Base-by-base conservation (phyloP, 2,329 filamentous ascomycete species). In the Periconia macrospinosa region DNA sequence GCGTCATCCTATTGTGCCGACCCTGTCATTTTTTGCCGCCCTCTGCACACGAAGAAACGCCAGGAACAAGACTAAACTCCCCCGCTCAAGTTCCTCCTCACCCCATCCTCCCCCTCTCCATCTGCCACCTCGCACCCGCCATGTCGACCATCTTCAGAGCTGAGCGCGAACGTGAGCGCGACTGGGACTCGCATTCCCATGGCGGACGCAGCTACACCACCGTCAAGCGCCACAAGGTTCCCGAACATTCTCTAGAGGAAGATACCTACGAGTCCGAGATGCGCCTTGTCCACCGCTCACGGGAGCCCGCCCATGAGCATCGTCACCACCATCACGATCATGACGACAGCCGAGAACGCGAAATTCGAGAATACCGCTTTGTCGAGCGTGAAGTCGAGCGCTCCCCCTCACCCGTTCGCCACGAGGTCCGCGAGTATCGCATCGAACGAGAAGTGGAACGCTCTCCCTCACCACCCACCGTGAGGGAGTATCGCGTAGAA, bases 141-240 rank as follows among this genome's bases (percentile, higher is more conserved):
- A 78, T 78, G 77, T 80, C 78, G 41, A 73, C 75, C 65, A 68
- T 79, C 59, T 77, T 75, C 67, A 76, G 70, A 55, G 43, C 43
- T 33, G 77, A 79, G 64, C 69, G 73, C 54, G 73, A 75, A 49
- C 72, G 76, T 47, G 75, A 79, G 62, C 74, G 76, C 57, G 76
- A 79, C 60, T 77, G 75, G 68, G 76, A 78, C 43, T 67, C 71
- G 14, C 59, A 63, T 48, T 66, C 68, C 30, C 61, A 65, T 65
- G 73, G 73, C 55, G 77, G 57, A 27, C 70, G 70, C 56, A 69
- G 74, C 57, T 81, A 79, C 63, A 82, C 80, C 59, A 83, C 81
- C 7, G 80, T 86, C 61, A 84, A 83, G 67, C 82, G 84, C 63
- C 87, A 87, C 75, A 78, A 79, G 56, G 70, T 81, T n/a, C 79